These are phyloP conservation scores for Leptomonas pyrrhocoris DNA, from an alignment of 208 protist genomes.

Conservation along the genomic window DNA sequence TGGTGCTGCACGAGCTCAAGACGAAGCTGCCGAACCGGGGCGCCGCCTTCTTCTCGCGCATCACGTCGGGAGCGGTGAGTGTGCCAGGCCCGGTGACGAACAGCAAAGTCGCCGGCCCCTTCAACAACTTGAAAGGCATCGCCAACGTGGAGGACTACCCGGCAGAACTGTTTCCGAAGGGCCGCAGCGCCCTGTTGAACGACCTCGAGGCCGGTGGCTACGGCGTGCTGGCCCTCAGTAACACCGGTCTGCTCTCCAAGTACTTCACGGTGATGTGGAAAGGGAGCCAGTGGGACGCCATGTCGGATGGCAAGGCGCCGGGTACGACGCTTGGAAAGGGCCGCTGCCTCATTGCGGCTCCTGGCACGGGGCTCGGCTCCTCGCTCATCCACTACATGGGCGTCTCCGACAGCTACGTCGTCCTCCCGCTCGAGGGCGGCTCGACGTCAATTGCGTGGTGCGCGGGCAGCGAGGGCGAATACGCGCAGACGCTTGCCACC, in stretches of 20 bases:
- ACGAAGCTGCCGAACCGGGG: constrained; percentile 18
- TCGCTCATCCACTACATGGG: constrained; percentile 65
- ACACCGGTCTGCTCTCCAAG: constrained; percentile 42
- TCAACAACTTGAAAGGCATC: constrained; percentile 74
- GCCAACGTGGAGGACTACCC: constrained; percentile 56
- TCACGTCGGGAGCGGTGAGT: constrained; percentile 53
- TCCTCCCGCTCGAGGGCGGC: constrained; percentile 60
- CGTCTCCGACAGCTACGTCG: constrained; percentile 33
- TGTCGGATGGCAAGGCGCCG: constrained; percentile 24
- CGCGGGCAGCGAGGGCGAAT: constrained; percentile 8
- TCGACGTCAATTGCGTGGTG: constrained; percentile 44
- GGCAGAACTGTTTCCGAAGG: constrained; percentile 50
- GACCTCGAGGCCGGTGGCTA: constrained; percentile 72
- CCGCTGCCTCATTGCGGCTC: constrained; percentile 57
- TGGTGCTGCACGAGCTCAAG: constrained; percentile 42
- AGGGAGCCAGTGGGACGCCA: constrained; percentile 49
- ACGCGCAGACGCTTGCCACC: constrained; percentile 25
- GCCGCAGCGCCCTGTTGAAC: constrained; percentile 63
- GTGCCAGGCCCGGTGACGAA: constrained; percentile 66
- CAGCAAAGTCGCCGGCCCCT: constrained; percentile 54
- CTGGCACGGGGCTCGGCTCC: constrained; percentile 67
- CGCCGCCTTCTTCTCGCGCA: constrained; percentile 36
- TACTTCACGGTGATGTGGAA: constrained; percentile 81
- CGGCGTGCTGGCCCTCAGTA: constrained; percentile 63
- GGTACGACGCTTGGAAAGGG: constrained; percentile 45